Conservation (phyloP, 2,329 filamentous ascomycete species). For the Thelonectria olida region DNA sequence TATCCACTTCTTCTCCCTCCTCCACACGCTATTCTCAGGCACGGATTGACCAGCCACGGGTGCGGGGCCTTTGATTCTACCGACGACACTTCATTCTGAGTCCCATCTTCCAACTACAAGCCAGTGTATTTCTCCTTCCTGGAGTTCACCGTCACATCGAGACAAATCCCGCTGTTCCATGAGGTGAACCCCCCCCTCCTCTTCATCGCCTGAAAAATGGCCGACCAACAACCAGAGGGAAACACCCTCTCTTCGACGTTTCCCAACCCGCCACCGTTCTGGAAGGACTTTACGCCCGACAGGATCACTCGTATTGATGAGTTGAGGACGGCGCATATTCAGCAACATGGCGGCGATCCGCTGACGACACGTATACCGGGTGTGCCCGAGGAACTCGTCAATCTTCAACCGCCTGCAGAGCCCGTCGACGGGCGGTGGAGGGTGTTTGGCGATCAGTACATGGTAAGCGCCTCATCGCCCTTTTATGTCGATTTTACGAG, state of each 20-base stretch:
- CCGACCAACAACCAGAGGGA: slow-evolving; percentile 58
- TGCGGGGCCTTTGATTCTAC: background rate
- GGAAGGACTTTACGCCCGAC: slow-evolving; percentile 83
- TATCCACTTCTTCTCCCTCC: background rate
- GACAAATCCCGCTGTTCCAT: no score
- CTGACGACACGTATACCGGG: slow-evolving; percentile 50
- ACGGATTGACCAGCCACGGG: background rate
- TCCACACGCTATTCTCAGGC: background rate
- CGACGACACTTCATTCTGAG: background rate
- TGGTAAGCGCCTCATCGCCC: slow-evolving; percentile 43
- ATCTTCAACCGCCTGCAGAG: slow-evolving; percentile 82
- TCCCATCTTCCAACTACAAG: no score
- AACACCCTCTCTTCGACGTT: slow-evolving; percentile 71
- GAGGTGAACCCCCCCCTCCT: background rate
- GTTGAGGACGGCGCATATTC: slow-evolving; percentile 52
- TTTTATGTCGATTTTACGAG: background rate
- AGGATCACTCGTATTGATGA: slow-evolving; percentile 69
- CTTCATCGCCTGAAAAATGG: slow-evolving; percentile 58
- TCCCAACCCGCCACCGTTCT: slow-evolving; percentile 89
- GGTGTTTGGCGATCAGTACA: slow-evolving; percentile 76
- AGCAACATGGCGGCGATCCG: slow-evolving; percentile 40
- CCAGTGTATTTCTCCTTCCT: no score
- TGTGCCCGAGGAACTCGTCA: slow-evolving; percentile 76
- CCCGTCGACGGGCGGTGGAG: slow-evolving; percentile 77
- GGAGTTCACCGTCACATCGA: no score